phyloP scores from a whole-genome alignment of 2,329 filamentous ascomycete genomes.

The Plenodomus tracheiphilus region DNA sequence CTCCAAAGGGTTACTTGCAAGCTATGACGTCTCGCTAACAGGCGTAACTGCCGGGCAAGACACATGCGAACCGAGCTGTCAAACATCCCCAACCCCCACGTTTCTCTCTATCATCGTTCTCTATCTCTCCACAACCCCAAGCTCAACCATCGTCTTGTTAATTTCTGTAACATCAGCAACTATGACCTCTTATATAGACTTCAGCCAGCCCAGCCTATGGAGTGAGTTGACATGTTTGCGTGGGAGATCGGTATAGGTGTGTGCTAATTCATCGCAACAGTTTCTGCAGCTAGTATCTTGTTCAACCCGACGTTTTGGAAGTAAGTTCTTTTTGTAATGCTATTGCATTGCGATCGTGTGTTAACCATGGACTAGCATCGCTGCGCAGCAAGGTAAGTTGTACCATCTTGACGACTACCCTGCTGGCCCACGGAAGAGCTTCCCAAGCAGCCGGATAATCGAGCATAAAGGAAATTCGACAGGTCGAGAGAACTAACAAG shows the following conservation, averaged over 20 bases:
- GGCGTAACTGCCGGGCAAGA: slow-evolving; percentile 14
- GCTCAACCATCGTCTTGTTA: neutral
- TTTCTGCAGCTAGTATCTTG: slow-evolving; percentile 77
- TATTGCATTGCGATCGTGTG: neutral
- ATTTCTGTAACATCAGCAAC: neutral
- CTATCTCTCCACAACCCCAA: neutral
- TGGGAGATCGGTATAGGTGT: neutral
- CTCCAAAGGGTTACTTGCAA: neutral
- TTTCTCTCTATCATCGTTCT: slow-evolving; percentile 4
- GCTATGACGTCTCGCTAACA: slow-evolving; percentile 38
- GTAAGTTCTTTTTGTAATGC: slow-evolving; percentile 54
- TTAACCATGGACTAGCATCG: slow-evolving; percentile 60
- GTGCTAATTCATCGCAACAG: slow-evolving; percentile 50
- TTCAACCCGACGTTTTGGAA: slow-evolving; percentile 99
- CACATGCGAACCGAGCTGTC: slow-evolving; percentile 27
- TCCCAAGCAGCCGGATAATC: neutral
- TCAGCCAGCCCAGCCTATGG: slow-evolving; percentile 53
- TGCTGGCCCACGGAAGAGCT: slow-evolving; percentile 9
- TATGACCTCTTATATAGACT: slow-evolving; percentile 43
- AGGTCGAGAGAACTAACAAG: slow-evolving; percentile 5
- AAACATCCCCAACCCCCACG: slow-evolving; percentile 26
- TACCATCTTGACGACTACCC: neutral
- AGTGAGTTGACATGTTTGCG: slow-evolving; percentile 39
- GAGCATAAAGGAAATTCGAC: neutral
- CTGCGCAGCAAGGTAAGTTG: slow-evolving; percentile 74